Conservation (phyloP, 768 basidiomycete genomes). For the Hypsizygus marmoreus region DNA sequence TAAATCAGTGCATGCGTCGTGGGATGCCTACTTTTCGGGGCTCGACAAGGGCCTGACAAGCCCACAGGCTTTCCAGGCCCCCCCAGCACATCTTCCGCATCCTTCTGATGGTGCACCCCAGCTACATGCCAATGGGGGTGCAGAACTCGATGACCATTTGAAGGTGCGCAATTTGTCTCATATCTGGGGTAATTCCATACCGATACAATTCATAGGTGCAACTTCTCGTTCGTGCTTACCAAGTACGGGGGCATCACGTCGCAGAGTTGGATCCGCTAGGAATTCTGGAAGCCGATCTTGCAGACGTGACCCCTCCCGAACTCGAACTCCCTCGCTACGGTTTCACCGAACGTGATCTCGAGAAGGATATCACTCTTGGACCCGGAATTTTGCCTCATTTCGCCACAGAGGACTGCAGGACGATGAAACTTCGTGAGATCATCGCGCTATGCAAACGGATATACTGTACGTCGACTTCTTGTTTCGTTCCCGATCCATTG, state of each 20-base stretch:
- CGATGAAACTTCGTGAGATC: slow-evolving; percentile 90
- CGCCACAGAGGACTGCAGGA: slow-evolving; percentile 79
- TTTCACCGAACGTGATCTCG: slow-evolving; percentile 91
- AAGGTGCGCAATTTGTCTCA: slow-evolving; percentile 57
- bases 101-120: slow-evolving; percentile 82
- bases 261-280: slow-evolving; percentile 96
- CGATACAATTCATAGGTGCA: slow-evolving; percentile 68
- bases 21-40: slow-evolving; percentile 93
- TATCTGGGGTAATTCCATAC: slow-evolving; percentile 4
- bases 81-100: slow-evolving; percentile 70
- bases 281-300: slow-evolving; percentile 87
- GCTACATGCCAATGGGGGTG: slow-evolving; percentile 66
- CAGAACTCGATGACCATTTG: slow-evolving; percentile 88
- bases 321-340: slow-evolving; percentile 94
- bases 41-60: slow-evolving; percentile 86
- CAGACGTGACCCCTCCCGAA: slow-evolving; percentile 78
- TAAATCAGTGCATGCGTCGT: slow-evolving; percentile 88
- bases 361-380: slow-evolving; percentile 92
- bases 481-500: background rate
- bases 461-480: slow-evolving; percentile 69
- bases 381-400: slow-evolving; percentile 97
- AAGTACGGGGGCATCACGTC: slow-evolving; percentile 97
- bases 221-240: slow-evolving; percentile 96
- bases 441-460: slow-evolving; percentile 89
- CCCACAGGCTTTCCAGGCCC: slow-evolving; percentile 80